Base-by-base conservation (phyloP, 2,329 filamentous ascomycete genomes). In the Penicillium sp. region DNA sequence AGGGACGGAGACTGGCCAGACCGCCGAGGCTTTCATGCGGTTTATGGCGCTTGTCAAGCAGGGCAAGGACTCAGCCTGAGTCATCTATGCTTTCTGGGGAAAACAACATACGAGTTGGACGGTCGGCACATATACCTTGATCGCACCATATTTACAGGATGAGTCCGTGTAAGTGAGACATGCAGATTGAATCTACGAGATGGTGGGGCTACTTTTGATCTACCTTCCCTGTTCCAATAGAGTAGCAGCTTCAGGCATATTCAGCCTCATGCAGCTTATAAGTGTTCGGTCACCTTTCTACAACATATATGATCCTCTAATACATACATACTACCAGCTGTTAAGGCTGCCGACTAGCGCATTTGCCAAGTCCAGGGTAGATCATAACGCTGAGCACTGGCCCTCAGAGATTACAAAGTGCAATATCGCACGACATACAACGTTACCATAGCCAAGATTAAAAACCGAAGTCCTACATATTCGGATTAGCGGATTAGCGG, bases 11-110 rank as follows among this genome's bases (percentile, higher is more conserved):
- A 69, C 65, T 13, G 69, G 72, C 13, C 53, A 61, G 43, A 57
- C 60, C 34, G 72, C 69, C 8, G 72, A 74, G 59, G 73, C 67
- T 4, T 75, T 75, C 53, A 66, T 72, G 68, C 69, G 63, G 45
- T 75, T 77, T 58, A 58, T 73, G 53, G 62, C 61, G 31, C 57
- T 76, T 56, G 67, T 75, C 26, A 68, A 66, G 20, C 56, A 60
- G 31, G 61, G 60, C 37, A 39, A 59, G n/a, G 40, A 55, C 11
- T 38, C 34, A 38, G 48, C 26, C 42, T 55, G 42, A 52, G 48
- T 52, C 26, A 46, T 22, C 14, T 40, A 18, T 13, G n/a, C 22
- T 32, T 8, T 22, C 11, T 14, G 13, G 16, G 6, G 40, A 40
- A 40, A 40, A 8, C 9, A 26, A 38, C 48, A 31, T 46, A 29